Evolutionary conservation across 805 yeast species (phyloP).

Genomic region (Nakazawaea pomicola): DNA sequence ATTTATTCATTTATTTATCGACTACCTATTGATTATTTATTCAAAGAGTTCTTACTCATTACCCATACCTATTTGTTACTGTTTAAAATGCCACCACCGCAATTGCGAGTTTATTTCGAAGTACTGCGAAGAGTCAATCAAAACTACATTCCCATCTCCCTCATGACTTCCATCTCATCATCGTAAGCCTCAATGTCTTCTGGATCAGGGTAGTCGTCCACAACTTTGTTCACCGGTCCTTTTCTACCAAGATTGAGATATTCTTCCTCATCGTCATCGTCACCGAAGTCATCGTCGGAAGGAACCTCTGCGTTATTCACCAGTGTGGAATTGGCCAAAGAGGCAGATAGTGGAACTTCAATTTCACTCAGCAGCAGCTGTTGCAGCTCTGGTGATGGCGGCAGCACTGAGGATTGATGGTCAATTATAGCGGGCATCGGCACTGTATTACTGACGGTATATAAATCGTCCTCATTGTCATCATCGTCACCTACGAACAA

Average conservation of each 20-base stretch:
- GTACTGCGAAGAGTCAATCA: no score
- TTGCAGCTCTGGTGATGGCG: background rate
- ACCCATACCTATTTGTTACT: slow-evolving; percentile 28
- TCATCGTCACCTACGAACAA: slow-evolving; percentile 15
- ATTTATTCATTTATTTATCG: slow-evolving; percentile 5
- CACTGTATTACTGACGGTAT: slow-evolving; percentile 12
- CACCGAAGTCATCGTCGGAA: slow-evolving; percentile 22
- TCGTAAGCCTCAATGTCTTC: slow-evolving; percentile 29
- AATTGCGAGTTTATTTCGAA: no score
- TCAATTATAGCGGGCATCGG: no score
- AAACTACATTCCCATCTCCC: slow-evolving; percentile 43
- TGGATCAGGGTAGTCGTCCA: slow-evolving; percentile 8
- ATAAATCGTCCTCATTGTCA: slow-evolving; percentile 17
- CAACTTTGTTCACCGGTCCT: slow-evolving; percentile 3
- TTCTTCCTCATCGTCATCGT: slow-evolving; percentile 27
- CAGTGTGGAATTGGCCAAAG: no score
- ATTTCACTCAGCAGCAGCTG: no score
- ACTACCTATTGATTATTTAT: slow-evolving; percentile 9
- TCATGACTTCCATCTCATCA: slow-evolving; percentile 39
- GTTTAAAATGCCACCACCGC: no score
- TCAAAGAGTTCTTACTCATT: background rate
- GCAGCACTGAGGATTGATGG: no score
- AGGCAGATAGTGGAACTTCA: no score
- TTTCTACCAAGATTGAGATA: slow-evolving; percentile 5
- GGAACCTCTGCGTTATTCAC: background rate